These are phyloP conservation scores for Daldinia sp. DNA, from an alignment of 2,329 filamentous ascomycete species.

Conservation along the genomic window DNA sequence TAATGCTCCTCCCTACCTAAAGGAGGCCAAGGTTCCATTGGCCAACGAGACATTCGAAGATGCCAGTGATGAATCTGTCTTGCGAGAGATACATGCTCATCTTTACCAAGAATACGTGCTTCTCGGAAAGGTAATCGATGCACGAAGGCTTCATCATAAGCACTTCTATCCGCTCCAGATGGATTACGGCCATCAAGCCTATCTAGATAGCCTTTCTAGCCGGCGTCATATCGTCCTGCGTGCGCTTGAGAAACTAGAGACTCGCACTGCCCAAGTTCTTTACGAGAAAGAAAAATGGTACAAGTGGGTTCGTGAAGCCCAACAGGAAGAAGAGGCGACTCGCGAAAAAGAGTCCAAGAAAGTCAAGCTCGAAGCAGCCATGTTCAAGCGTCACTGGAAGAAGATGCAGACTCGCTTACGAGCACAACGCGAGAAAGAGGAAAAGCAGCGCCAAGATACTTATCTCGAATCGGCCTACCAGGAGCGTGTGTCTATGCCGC, in stretches of 20 bases:
- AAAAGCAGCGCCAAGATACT: constrained; percentile 53
- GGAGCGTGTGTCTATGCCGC: constrained; percentile 49
- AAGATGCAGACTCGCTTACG: constrained; percentile 52
- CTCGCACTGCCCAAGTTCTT: constrained; percentile 53
- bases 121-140: constrained; percentile 40
- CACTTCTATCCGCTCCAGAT: constrained; percentile 45
- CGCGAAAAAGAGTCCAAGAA: constrained; percentile 59
- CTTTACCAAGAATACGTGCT: constrained; percentile 49
- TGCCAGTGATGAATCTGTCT: constrained; percentile 48
- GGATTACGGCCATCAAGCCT: constrained; percentile 47
- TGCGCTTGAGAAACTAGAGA: constrained; percentile 54
- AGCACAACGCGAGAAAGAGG: constrained; percentile 52
- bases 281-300: constrained; percentile 59
- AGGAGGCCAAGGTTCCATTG: constrained; percentile 47
- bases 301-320: constrained; percentile 54
- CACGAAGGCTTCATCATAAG: constrained; percentile 43
- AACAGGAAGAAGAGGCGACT: constrained; percentile 54
- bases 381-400: constrained; percentile 58
- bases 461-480: constrained; percentile 54
- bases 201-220: constrained; percentile 45
- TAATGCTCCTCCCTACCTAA: constrained; percentile 50
- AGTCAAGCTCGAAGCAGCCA: constrained; percentile 56
- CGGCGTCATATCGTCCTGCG: constrained; percentile 45
- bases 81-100: constrained; percentile 52
- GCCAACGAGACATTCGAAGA: constrained; percentile 52